Base-by-base conservation (phyloP, 163 green algal genomes). In the Picocystis sp. region DNA sequence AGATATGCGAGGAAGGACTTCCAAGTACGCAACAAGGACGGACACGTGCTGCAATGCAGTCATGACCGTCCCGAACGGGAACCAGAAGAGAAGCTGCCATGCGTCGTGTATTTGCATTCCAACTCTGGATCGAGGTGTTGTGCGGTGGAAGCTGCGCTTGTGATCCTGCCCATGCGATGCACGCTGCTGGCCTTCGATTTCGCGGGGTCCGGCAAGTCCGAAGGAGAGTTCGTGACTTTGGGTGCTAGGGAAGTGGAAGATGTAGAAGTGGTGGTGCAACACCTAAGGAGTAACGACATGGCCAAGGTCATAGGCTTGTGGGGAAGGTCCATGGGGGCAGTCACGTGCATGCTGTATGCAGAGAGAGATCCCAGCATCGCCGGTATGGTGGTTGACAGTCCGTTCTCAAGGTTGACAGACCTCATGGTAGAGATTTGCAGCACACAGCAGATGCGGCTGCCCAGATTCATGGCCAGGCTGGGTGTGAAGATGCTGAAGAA, bases 311-410 rank as follows among this genome's bases (percentile, higher is more conserved):
- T 97, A 29, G 88, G 71, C 3, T 67, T 97, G 49, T 97, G 88
- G 88, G 88, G 88, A 8, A 67, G 86, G 17, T 89, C 73, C 38
- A 97, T 97, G 89, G 89, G 89, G 0, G 89, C 87, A 1, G 89
- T 96, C 1, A 95, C 89, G 0, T 73, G 81, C 33, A 64, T 96
- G 53, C 58, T 95, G 43, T 93, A 91, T 70, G 67, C 62, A 22
- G 53, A 71, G 21, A 54, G 44, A 3, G 79, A 90, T 56, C 76
- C 76, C 13, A 69, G 56, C 33, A 74, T 92, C 17, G 76, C 80
- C 3, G 82, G 73, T 48, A 64, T 92, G 34, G 78, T 87, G 50
- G 60, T 77, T 15, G 61, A 77, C 54, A 67, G 52, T 19, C 66
- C 67, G 2, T 77, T 77, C 55, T 64, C 57, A 1, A 50, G 43